These are phyloP conservation scores for Pyrrhoderma lamaoense DNA, from an alignment of 1,284 basidiomycete species.

Conservation along the genomic window DNA sequence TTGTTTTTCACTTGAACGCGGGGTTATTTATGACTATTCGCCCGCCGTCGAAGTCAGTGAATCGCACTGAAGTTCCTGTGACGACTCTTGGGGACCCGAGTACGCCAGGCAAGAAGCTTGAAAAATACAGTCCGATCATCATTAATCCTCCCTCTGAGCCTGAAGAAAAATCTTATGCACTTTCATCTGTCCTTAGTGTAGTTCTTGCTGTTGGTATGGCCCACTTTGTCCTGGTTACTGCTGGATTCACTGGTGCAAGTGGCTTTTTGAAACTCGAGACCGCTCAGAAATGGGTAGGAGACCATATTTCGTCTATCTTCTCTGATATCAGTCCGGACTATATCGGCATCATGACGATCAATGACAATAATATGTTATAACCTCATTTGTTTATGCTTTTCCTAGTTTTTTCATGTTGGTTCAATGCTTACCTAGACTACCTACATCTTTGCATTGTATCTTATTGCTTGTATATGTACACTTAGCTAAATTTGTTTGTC, in stretches of 20 bases:
- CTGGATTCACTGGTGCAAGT: conserved; percentile 41
- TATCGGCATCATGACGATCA: too few species aligned
- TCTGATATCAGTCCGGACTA: too few species aligned
- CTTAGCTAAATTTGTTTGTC: too few species aligned
- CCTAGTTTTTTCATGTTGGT: too few species aligned
- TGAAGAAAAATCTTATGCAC: conserved; percentile 24
- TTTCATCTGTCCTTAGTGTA: conserved; percentile 38
- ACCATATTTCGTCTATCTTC: not conserved
- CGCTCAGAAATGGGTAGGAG: conserved; percentile 35
- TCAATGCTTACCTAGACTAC: too few species aligned
- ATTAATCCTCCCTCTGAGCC: conserved; percentile 13
- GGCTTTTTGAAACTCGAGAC: conserved; percentile 40
- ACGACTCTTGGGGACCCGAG: conserved; percentile 19
- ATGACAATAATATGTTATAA: too few species aligned
- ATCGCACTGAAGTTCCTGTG: conserved; percentile 17
- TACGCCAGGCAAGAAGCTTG: conserved; percentile 11
- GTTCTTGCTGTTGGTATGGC: conserved; percentile 44
- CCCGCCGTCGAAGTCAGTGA: conserved; percentile 5
- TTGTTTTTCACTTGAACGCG: conserved; percentile 63
- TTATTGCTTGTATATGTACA: too few species aligned
- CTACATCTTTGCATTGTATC: too few species aligned
- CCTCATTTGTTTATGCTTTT: too few species aligned
- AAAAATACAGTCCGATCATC: not conserved
- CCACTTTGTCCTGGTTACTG: conserved; percentile 43
- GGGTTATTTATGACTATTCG: conserved; percentile 51